A percentile compares a stretch with the other conserved stretches of the same genome.
Evolutionary conservation across 2,329 filamentous ascomycete species (phyloP).

Genomic region (Pseudocercospora macadamiae): DNA sequence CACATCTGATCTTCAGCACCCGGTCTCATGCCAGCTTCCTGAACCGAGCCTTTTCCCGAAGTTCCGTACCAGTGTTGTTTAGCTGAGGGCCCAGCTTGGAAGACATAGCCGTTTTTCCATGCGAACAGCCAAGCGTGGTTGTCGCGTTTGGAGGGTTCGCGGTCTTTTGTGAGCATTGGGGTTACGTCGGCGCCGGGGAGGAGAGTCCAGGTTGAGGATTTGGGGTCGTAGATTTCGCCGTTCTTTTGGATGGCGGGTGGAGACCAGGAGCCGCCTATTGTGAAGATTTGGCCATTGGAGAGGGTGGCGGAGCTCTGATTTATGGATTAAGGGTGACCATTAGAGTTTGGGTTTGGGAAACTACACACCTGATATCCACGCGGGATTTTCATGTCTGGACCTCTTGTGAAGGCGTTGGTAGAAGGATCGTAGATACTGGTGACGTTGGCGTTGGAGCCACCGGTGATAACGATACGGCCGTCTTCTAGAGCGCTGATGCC

Average conservation of each 20-base stretch:
- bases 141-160: slow-evolving; percentile 47
- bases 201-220: slow-evolving; percentile 55
- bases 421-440: slow-evolving; percentile 54
- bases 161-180: slow-evolving; percentile 42
- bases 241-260: slow-evolving; percentile 54
- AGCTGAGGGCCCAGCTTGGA: slow-evolving; percentile 59
- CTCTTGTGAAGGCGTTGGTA: slow-evolving; percentile 44
- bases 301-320: slow-evolving; percentile 54
- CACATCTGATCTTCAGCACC: slow-evolving; percentile 57
- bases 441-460: slow-evolving; percentile 54
- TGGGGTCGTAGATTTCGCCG: slow-evolving; percentile 58
- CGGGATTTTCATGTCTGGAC: slow-evolving; percentile 48
- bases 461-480: slow-evolving; percentile 57
- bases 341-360: too few relatives aligned
- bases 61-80: slow-evolving; percentile 62
- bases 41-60: slow-evolving; percentile 45
- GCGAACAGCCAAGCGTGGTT: slow-evolving; percentile 61
- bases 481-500: slow-evolving; percentile 56
- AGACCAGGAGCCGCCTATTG: slow-evolving; percentile 40
- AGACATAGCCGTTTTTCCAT: slow-evolving; percentile 53
- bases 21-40: slow-evolving; percentile 49
- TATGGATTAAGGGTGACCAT: too few relatives aligned
- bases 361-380: slow-evolving; percentile 60
- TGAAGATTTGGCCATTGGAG: slow-evolving; percentile 54
- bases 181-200: slow-evolving; percentile 39